These are phyloP conservation scores for Dictyostelium intermedium DNA, from an alignment of 78 protist genomes.

Conservation along the genomic window DNA sequence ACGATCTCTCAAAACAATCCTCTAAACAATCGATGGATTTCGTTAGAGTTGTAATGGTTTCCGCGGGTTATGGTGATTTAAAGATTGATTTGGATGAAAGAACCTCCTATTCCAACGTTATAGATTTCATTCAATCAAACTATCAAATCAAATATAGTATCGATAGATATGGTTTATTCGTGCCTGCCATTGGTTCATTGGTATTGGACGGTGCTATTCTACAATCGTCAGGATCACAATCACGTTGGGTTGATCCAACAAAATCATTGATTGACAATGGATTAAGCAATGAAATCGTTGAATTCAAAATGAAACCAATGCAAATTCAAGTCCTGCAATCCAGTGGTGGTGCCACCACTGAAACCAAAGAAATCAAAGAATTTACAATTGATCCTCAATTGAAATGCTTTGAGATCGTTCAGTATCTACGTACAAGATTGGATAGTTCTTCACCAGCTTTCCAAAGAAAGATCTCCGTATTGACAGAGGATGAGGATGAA, in stretches of 20 bases:
- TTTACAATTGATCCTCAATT: conserved; percentile 27
- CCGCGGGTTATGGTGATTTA: conserved; percentile 35
- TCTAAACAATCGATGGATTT: neutral
- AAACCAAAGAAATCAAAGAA: neutral
- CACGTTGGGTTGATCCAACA: conserved; percentile 20
- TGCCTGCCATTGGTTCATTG: conserved; percentile 5
- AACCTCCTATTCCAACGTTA: conserved; percentile 1
- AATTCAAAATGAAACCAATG: conserved; percentile 24
- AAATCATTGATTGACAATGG: conserved; percentile 26
- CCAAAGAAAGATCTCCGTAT: neutral
- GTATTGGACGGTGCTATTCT: neutral
- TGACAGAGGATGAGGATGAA: neutral
- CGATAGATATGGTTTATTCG: conserved; percentile 5
- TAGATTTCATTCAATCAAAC: conserved; percentile 4
- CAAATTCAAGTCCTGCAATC: neutral
- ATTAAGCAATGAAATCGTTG: conserved; percentile 11
- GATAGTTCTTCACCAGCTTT: neutral
- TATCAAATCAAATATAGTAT: conserved; percentile 12
- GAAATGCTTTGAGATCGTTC: conserved; percentile 42
- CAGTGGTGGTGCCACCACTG: no score
- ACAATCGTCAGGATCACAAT: neutral
- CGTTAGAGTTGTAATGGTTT: conserved; percentile 31
- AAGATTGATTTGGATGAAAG: conserved; percentile 12
- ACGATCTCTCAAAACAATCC: neutral
- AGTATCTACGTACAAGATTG: neutral